A percentile compares a stretch with the other conserved stretches of the same genome.
Conservation (phyloP, 2,329 filamentous ascomycete genomes). For the Aspergillus sp. region DNA sequence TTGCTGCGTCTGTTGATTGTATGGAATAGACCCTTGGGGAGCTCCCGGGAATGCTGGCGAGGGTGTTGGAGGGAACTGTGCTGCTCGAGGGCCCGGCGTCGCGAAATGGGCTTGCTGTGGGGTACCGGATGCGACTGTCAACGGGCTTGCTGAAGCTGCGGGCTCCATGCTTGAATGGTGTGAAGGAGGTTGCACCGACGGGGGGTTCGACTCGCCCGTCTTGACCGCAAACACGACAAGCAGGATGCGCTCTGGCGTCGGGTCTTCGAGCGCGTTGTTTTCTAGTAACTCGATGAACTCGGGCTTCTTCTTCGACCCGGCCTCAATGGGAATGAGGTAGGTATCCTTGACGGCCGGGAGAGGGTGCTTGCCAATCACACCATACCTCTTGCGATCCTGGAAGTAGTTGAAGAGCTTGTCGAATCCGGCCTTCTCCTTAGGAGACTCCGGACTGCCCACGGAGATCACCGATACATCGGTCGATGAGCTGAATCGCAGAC, state of each 20-base stretch:
- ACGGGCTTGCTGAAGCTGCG: conserved; percentile 31
- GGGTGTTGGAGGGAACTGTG: conserved; percentile 26
- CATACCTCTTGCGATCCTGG: conserved; percentile 75
- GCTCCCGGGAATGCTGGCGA: conserved; percentile 19
- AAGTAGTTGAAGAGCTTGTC: conserved; percentile 86
- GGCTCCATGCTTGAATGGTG: conserved; percentile 38
- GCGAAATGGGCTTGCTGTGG: conserved; percentile 30
- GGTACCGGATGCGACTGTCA: conserved; percentile 29
- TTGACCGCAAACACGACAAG: conserved; percentile 83
- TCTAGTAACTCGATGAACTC: conserved; percentile 88
- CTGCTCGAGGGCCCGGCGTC: conserved; percentile 19
- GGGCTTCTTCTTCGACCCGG: conserved; percentile 67
- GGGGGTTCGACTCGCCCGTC: conserved; percentile 49
- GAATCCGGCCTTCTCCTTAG: conserved; percentile 62
- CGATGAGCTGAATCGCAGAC: conserved; percentile 75
- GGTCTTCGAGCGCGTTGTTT: conserved; percentile 73
- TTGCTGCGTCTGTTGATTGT: conserved; percentile 16
- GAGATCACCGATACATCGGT: conserved; percentile 83
- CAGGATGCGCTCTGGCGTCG: conserved; percentile 72
- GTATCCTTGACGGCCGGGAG: conserved; percentile 79
- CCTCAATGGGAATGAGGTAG: conserved; percentile 83
- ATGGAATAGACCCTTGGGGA: conserved; percentile 17
- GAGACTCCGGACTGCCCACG: conserved; percentile 62
- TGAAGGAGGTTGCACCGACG: conserved; percentile 42
- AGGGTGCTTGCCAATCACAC: conserved; percentile 77